These are phyloP conservation scores for Amphichorda felina DNA, from an alignment of 2,329 filamentous ascomycete genomes.

Conservation along the genomic window DNA sequence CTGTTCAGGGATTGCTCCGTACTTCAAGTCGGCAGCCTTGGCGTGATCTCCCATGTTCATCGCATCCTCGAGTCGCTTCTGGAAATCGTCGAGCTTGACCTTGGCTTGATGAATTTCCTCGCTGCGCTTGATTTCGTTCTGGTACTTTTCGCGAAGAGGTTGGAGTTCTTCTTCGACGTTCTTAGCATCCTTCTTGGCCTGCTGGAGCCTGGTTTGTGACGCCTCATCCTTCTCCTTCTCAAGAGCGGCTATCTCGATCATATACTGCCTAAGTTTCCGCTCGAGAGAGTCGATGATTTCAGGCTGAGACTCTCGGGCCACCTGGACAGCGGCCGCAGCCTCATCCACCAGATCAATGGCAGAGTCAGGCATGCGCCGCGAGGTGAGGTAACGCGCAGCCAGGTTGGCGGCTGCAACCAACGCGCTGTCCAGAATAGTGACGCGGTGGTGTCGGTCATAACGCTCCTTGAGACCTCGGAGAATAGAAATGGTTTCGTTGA, in stretches of 20 bases:
- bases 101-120: conserved; percentile 91
- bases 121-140: conserved; percentile 81
- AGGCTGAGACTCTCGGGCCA: conserved; percentile 90
- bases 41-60: conserved; percentile 74
- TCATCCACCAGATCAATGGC: conserved; percentile 96
- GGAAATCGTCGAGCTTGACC: conserved; percentile 83
- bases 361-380: conserved; percentile 83
- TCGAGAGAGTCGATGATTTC: conserved; percentile 93
- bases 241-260: conserved; percentile 95
- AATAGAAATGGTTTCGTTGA: conserved; percentile 89
- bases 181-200: conserved; percentile 80
- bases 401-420: conserved; percentile 87
- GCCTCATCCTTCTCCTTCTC: conserved; percentile 91
- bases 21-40: conserved; percentile 86
- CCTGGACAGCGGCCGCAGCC: conserved; percentile 89
- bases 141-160: conserved; percentile 89
- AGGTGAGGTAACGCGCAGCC: conserved; percentile 85
- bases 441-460: conserved; percentile 96
- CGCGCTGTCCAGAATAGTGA: conserved; percentile 88
- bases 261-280: conserved; percentile 75
- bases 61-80: conserved; percentile 89
- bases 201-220: conserved; percentile 68
- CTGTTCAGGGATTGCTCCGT: conserved; percentile 94
- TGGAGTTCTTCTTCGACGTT: conserved; percentile 90
- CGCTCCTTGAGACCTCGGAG: conserved; percentile 96